These are phyloP conservation scores for Beauveria pseudobassiana DNA, from an alignment of 2,329 filamentous ascomycete genomes.

Conservation along the genomic window DNA sequence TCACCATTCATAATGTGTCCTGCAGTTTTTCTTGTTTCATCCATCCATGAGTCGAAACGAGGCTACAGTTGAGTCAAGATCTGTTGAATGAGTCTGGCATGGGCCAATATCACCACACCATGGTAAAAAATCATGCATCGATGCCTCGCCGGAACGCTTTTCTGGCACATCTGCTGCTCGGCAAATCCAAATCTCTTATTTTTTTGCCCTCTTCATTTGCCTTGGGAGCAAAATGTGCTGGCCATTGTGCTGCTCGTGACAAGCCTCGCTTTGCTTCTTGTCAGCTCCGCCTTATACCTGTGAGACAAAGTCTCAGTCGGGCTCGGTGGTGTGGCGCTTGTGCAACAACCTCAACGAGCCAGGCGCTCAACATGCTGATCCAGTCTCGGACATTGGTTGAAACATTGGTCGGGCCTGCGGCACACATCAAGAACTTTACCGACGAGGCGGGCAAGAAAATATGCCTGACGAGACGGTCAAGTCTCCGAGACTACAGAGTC, in stretches of 20 bases:
- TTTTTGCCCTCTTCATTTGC: slow-evolving; percentile 18
- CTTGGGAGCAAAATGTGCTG: slow-evolving; percentile 46
- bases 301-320: slow-evolving; percentile 21
- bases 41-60: not conserved
- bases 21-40: too few species aligned
- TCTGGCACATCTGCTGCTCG: slow-evolving; percentile 20
- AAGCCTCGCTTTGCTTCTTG: slow-evolving; percentile 37
- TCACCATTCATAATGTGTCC: too few species aligned
- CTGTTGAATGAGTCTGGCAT: slow-evolving; percentile 26
- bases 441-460: slow-evolving; percentile 23
- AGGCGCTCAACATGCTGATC: slow-evolving; percentile 28
- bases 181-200: slow-evolving; percentile 14
- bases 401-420: slow-evolving; percentile 28
- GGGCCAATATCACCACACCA: slow-evolving; percentile 22
- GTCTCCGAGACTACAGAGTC: slow-evolving; percentile 12
- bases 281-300: slow-evolving; percentile 36
- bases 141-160: slow-evolving; percentile 14
- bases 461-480: slow-evolving; percentile 14
- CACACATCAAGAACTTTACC: slow-evolving; percentile 26
- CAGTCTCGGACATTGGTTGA: slow-evolving; percentile 31
- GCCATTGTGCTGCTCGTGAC: slow-evolving; percentile 41
- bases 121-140: slow-evolving; percentile 24
- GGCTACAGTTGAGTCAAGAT: slow-evolving; percentile 9
- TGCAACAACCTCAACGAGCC: slow-evolving; percentile 25
- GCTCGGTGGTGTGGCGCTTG: slow-evolving; percentile 25